These are phyloP conservation scores for Cercospora janseana DNA, from an alignment of 2,329 filamentous ascomycete species.

Conservation along the genomic window DNA sequence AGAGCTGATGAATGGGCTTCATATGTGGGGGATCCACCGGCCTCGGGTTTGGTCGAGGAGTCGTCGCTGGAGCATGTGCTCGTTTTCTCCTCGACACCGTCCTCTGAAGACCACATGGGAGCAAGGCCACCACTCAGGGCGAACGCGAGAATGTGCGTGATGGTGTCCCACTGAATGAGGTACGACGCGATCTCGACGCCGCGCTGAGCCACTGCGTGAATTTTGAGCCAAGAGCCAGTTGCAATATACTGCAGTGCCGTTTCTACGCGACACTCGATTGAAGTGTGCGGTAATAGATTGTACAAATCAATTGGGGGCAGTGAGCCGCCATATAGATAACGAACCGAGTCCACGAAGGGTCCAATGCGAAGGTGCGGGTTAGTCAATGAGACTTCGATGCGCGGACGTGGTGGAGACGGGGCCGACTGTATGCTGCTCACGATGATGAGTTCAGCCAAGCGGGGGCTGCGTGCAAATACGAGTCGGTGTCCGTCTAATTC, in stretches of 20 bases:
- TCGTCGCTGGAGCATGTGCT: slow-evolving; percentile 40
- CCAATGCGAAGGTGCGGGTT: slow-evolving; percentile 27
- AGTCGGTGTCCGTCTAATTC: slow-evolving; percentile 35
- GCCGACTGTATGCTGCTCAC: slow-evolving; percentile 15
- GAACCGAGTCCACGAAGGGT: slow-evolving; percentile 33
- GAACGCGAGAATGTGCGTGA: slow-evolving; percentile 62
- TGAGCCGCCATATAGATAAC: slow-evolving; percentile 37
- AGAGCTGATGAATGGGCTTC: slow-evolving; percentile 57
- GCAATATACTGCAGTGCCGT: slow-evolving; percentile 62
- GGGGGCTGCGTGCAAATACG: slow-evolving; percentile 35
- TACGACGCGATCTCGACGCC: slow-evolving; percentile 60
- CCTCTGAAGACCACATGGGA: slow-evolving; percentile 37
- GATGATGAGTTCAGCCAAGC: slow-evolving; percentile 32
- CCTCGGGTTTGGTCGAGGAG: slow-evolving; percentile 28
- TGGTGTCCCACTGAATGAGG: slow-evolving; percentile 61
- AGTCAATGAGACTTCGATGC: slow-evolving; percentile 25
- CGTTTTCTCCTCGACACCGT: slow-evolving; percentile 36
- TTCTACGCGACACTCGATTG: slow-evolving; percentile 29
- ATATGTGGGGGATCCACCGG: slow-evolving; percentile 40
- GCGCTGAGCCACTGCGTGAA: slow-evolving; percentile 54
- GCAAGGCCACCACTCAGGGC: slow-evolving; percentile 50
- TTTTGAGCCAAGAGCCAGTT: slow-evolving; percentile 58
- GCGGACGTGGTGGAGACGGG: slow-evolving; percentile 18
- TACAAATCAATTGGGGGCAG: slow-evolving; percentile 29
- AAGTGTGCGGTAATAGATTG: slow-evolving; percentile 12